phyloP scores from a whole-genome alignment of 2,329 filamentous ascomycete species.

The Peltaster fructicola region DNA sequence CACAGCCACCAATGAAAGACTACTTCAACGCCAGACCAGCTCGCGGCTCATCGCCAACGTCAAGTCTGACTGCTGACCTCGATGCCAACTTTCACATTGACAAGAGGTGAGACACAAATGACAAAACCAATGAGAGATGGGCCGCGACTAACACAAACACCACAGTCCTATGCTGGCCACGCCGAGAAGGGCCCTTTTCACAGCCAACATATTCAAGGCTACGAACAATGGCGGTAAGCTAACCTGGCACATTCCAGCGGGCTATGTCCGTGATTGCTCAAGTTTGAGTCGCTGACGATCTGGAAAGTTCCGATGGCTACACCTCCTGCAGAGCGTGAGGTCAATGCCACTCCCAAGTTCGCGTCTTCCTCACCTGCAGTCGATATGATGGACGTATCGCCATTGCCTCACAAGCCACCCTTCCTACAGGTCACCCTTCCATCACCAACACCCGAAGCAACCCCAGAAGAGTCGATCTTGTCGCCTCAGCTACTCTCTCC shows the following conservation, averaged over 20 bases:
- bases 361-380: slow-evolving; percentile 66
- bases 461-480: slow-evolving; percentile 20
- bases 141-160: too few relatives aligned
- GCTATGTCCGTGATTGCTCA: slow-evolving; percentile 7
- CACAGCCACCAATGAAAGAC: slow-evolving; percentile 44
- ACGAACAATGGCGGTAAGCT: slow-evolving; percentile 17
- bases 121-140: too few relatives aligned
- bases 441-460: slow-evolving; percentile 50
- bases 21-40: slow-evolving; percentile 63
- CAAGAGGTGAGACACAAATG: slow-evolving; percentile 46
- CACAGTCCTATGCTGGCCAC: slow-evolving; percentile 71
- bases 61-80: slow-evolving; percentile 79
- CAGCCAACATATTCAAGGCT: slow-evolving; percentile 46
- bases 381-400: slow-evolving; percentile 86
- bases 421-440: slow-evolving; percentile 46
- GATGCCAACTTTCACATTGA: slow-evolving; percentile 96
- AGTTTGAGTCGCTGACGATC: slow-evolving; percentile 19
- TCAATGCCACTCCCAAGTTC: slow-evolving; percentile 68
- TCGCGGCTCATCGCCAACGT: slow-evolving; percentile 77
- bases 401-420: slow-evolving; percentile 69
- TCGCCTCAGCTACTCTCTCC: slow-evolving; percentile 13
- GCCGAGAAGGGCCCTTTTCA: slow-evolving; percentile 71
- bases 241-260: too few relatives aligned
- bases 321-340: slow-evolving; percentile 39
- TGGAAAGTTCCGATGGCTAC: slow-evolving; percentile 27